phyloP scores from a whole-genome alignment of 306 rosid species.

The Mucuna pruriens region DNA sequence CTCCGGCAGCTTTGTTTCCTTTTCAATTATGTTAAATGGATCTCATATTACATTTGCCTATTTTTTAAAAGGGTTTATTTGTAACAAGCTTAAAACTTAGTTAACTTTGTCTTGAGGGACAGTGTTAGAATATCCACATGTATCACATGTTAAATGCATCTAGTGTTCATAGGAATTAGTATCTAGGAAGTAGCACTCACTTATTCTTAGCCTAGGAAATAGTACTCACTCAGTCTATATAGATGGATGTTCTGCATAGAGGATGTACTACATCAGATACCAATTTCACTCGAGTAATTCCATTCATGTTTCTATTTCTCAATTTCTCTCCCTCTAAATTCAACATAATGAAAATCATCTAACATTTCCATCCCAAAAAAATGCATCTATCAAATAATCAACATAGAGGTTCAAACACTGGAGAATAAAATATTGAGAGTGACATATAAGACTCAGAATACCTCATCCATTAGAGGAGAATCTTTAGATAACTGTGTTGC shows the following conservation, averaged over 20 bases:
- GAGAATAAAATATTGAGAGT: slow-evolving; percentile 18
- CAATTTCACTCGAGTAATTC: not conserved
- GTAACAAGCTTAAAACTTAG: not conserved
- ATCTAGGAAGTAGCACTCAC: not conserved
- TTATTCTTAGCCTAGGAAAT: not conserved
- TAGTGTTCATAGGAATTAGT: not conserved
- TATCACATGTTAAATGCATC: not conserved
- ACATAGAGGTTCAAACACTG: not conserved
- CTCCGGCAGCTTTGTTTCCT: not conserved
- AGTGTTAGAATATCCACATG: not conserved
- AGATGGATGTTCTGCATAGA: not conserved
- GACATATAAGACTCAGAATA: slow-evolving; percentile 41
- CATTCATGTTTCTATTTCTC: not conserved
- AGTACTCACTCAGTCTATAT: not conserved
- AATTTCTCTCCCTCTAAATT: not conserved
- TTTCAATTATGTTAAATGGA: not conserved
- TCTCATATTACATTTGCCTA: not conserved
- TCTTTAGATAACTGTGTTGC: slow-evolving; percentile 78
- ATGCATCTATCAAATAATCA: slow-evolving; percentile 6
- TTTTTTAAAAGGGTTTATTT: not conserved
- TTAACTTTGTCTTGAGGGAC: not conserved
- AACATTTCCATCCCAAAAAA: not conserved
- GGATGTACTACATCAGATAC: not conserved
- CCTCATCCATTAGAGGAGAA: slow-evolving; percentile 80
- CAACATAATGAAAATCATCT: not conserved